Evolutionary conservation across 108 stramenopile genomes (phyloP), one percentile per base, ranked within the genome.

Genomic region (Skeletonema grethae): DNA sequence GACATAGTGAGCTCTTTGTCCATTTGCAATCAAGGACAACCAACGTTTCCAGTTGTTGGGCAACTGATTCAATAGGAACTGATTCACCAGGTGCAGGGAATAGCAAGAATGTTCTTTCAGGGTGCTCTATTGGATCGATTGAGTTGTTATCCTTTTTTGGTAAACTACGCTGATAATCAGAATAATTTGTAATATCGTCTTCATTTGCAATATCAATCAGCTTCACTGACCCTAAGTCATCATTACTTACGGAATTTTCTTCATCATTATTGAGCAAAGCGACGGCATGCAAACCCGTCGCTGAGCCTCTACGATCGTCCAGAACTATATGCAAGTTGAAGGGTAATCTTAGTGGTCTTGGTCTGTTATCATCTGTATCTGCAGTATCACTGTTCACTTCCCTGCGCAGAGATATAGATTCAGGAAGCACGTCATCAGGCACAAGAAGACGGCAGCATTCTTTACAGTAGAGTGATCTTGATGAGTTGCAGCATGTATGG

Each of bases 11-110:
- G 10, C 77, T 76, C 50, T 66, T 73, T 22, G 87, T 82, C 91
- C 91, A 92, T 60, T 89, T 89, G 62, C 87, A 88, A 68, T 92
- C 91, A 18, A 92, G 55, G 16, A 89, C 86, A 10, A 92, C 78
- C 77, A 92, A 77, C 24, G 75, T 73, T 55, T 82, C 39, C 4
- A 86, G 69, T 43, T 75, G 67, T 6, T 61, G 18, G 8, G 77
- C 77, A n/a, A 92, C 84, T 25, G 69, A 65, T 24, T 84, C 72
- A 20, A 92, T 72, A 15, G 91, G 84, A 2, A 88, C 75, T 0
- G 91, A 89, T 72, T 76, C 79, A 8, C 80, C 74, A 28, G 76
- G 76, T 3, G 55, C 63, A 2, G 91, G 91, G 73, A 88, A 92
- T 18, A 92, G 68, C 11, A 89, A 66, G 50, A 67, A 89, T 13